Conservation (phyloP, 306 rosid species). For the Vigna unguiculata region DNA sequence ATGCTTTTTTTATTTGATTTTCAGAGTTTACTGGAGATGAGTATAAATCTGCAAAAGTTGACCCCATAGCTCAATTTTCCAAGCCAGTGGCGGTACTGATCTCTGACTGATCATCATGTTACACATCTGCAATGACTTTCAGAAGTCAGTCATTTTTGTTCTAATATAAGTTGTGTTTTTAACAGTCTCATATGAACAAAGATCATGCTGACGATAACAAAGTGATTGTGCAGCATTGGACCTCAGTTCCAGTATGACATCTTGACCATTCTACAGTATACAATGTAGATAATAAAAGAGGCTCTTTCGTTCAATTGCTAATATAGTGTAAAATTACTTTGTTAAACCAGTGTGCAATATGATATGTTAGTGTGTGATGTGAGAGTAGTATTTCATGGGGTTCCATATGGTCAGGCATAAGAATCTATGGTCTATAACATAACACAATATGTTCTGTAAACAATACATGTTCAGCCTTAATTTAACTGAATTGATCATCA, state of each 20-base stretch:
- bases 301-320: slow-evolving; percentile 13
- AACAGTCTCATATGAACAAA: slow-evolving; percentile 95
- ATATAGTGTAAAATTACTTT: slow-evolving; percentile 19
- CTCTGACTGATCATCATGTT: slow-evolving; percentile 34
- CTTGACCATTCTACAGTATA: slow-evolving; percentile 14
- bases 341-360: slow-evolving; percentile 33
- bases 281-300: slow-evolving; percentile 25
- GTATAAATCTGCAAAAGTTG: slow-evolving; percentile 82
- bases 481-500: slow-evolving; percentile 40
- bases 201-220: slow-evolving; percentile 96
- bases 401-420: slow-evolving; percentile 29
- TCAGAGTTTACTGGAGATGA: slow-evolving; percentile 75
- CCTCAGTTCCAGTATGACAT: slow-evolving; percentile 76
- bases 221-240: slow-evolving; percentile 84
- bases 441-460: slow-evolving; percentile 2
- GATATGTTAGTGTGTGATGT: slow-evolving; percentile 18
- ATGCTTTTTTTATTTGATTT: slow-evolving; percentile 23
- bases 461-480: slow-evolving; percentile 15
- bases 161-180: slow-evolving; percentile 38
- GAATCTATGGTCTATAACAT: slow-evolving; percentile 14
- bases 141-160: slow-evolving; percentile 26
- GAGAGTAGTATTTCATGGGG: slow-evolving; percentile 22
- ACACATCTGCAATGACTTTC: slow-evolving; percentile 31
- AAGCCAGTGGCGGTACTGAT: slow-evolving; percentile 86
- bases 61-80: slow-evolving; percentile 91